phyloP scores from a whole-genome alignment of 1,284 basidiomycete genomes.

The Pisolithus thermaeus region DNA sequence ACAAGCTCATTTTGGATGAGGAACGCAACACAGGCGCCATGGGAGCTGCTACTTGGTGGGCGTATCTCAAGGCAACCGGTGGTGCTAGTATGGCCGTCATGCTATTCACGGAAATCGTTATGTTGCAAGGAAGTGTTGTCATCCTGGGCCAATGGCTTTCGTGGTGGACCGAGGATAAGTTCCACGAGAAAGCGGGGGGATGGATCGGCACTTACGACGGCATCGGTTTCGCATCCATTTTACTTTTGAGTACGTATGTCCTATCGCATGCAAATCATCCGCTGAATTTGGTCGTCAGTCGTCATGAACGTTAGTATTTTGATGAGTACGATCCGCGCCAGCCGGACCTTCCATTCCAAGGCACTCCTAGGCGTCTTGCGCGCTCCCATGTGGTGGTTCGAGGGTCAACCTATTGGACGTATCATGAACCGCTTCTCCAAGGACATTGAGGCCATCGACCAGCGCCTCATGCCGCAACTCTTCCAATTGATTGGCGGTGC shows the following conservation, averaged over 20 bases:
- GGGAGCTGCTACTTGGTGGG: slow-evolving; percentile 33
- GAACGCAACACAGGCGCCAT: slow-evolving; percentile 54
- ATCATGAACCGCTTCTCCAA: slow-evolving; percentile 45
- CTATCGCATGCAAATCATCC: slow-evolving; percentile 10
- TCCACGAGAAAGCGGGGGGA: slow-evolving; percentile 22
- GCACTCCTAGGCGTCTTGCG: slow-evolving; percentile 36
- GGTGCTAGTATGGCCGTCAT: slow-evolving; percentile 16
- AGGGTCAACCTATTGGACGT: slow-evolving; percentile 42
- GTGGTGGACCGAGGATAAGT: slow-evolving; percentile 28
- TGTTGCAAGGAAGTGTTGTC: slow-evolving; percentile 14
- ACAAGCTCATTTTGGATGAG: slow-evolving; percentile 50
- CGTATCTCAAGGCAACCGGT: slow-evolving; percentile 20
- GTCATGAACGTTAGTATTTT: slow-evolving; percentile 27
- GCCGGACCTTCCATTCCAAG: slow-evolving; percentile 34
- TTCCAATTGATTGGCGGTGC: slow-evolving; percentile 29
- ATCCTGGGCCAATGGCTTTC: slow-evolving; percentile 25
- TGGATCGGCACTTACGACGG: slow-evolving; percentile 28
- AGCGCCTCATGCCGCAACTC: slow-evolving; percentile 21
- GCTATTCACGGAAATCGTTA: slow-evolving; percentile 14
- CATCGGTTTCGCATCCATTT: slow-evolving; percentile 31
- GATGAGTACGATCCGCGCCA: slow-evolving; percentile 37
- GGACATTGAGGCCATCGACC: slow-evolving; percentile 35
- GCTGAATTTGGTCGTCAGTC: slow-evolving; percentile 9
- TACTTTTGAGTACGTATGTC: slow-evolving; percentile 28
- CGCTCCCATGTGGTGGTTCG: slow-evolving; percentile 39